phyloP scores from a whole-genome alignment of 106 monocot genomes.

The Dendrobium officinale region DNA sequence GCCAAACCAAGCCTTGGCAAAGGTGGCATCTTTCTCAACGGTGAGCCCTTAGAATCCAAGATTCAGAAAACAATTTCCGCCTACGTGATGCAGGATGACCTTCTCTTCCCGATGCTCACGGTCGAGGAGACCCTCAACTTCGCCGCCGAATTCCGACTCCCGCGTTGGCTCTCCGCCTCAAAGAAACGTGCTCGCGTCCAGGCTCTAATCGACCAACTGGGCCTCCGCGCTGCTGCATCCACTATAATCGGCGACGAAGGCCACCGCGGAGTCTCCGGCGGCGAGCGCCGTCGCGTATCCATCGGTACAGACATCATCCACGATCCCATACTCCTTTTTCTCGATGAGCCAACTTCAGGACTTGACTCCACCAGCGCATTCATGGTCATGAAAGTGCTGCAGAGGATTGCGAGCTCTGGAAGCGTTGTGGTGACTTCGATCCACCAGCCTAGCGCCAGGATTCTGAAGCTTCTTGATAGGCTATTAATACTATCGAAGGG shows the following conservation, averaged over 20 bases:
- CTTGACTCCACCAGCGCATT: constrained; percentile 44
- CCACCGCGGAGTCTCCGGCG: constrained; percentile 41
- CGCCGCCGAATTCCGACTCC: constrained; percentile 48
- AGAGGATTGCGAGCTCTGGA: constrained; percentile 40
- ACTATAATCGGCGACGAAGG: constrained; percentile 49
- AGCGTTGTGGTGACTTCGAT: constrained; percentile 49
- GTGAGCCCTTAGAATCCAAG: constrained; percentile 30
- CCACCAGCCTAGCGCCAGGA: constrained; percentile 51
- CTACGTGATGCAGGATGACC: constrained; percentile 59
- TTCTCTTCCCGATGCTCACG: constrained; percentile 55
- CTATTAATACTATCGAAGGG: constrained; percentile 37
- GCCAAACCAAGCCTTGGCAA: constrained; percentile 30
- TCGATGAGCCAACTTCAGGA: constrained; percentile 54
- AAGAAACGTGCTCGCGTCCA: constrained; percentile 19
- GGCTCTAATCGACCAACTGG: constrained; percentile 48
- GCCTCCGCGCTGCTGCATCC: constrained; percentile 20
- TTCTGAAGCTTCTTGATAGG: constrained; percentile 35
- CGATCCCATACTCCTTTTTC: constrained; percentile 37
- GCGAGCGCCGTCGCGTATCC: constrained; percentile 45
- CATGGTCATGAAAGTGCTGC: constrained; percentile 40
- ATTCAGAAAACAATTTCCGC: constrained; percentile 57
- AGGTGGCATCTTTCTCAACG: constrained; percentile 54
- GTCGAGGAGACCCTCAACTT: constrained; percentile 54
- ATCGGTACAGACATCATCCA: constrained; percentile 53
- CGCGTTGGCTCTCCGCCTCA: constrained; percentile 14